Evolutionary conservation across 2,329 filamentous ascomycete genomes (phyloP).

Genomic region (Rhynchosporium secalis): DNA sequence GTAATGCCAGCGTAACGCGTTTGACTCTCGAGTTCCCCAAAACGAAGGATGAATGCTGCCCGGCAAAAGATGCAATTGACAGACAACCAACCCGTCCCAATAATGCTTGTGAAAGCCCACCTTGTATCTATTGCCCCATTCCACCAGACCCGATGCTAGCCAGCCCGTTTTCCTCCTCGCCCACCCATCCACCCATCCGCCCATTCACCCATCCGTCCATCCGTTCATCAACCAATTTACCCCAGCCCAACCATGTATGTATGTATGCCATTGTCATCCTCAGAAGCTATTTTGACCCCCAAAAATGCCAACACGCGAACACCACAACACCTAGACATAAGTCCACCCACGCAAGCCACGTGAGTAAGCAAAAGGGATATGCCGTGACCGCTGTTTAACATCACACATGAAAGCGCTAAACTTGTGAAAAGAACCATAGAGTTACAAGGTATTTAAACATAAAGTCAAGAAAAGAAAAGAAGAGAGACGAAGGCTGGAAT

Average conservation of each 20-base stretch:
- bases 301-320: slow-evolving; percentile 17
- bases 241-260: background rate
- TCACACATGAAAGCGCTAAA: slow-evolving; percentile 22
- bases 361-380: background rate
- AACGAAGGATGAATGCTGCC: background rate
- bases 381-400: slow-evolving; percentile 11
- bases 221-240: background rate
- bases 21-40: background rate
- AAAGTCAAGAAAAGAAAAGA: slow-evolving; percentile 8
- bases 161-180: too few species aligned
- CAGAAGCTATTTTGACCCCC: slow-evolving; percentile 8
- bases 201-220: background rate
- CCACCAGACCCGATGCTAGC: too few species aligned
- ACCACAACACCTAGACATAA: slow-evolving; percentile 19
- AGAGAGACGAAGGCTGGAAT: background rate
- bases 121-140: background rate
- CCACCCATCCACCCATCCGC: background rate
- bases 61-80: background rate
- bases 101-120: slow-evolving; percentile 16
- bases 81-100: background rate
- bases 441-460: slow-evolving; percentile 22
- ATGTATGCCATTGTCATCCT: slow-evolving; percentile 1
- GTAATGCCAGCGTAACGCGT: slow-evolving; percentile 6
- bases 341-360: background rate
- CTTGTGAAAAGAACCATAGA: background rate